Evolutionary conservation across 371 early-diverging fungal genomes (phyloP).

Genomic region (Batkoa obscura): DNA sequence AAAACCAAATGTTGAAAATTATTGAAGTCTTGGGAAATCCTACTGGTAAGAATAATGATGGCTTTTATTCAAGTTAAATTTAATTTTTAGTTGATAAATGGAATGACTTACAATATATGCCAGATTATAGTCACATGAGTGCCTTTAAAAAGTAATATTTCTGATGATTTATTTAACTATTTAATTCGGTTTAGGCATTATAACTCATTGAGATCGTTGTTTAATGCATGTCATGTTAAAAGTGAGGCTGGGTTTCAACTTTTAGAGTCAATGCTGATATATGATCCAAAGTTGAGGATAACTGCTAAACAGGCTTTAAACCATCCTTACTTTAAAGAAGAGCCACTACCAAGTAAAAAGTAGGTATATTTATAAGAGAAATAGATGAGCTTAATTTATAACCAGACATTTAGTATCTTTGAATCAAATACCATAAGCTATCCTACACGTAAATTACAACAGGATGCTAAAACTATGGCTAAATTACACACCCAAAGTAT

Average conservation of each 20-base stretch:
- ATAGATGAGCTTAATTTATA: too few species aligned
- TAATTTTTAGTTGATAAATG: slow-evolving; percentile 43
- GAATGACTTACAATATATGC: slow-evolving; percentile 51
- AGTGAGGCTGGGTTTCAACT: slow-evolving; percentile 51
- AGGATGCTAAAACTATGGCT: too few species aligned
- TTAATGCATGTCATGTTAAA: slow-evolving; percentile 21
- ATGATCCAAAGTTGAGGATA: slow-evolving; percentile 77
- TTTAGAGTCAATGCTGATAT: slow-evolving; percentile 67
- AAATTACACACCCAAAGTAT: too few species aligned
- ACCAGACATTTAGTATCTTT: too few species aligned
- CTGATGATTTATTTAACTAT: background rate
- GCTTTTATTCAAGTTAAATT: background rate
- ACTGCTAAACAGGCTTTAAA: slow-evolving; percentile 72
- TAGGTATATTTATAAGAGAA: slow-evolving; percentile 15
- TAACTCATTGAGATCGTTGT: slow-evolving; percentile 22
- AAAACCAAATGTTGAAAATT: slow-evolving; percentile 72
- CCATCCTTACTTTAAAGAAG: slow-evolving; percentile 81
- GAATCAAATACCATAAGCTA: too few species aligned
- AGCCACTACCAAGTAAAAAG: slow-evolving; percentile 62
- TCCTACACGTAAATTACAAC: too few species aligned
- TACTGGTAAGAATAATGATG: slow-evolving; percentile 29
- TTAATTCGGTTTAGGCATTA: slow-evolving; percentile 15
- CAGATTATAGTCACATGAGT: slow-evolving; percentile 38
- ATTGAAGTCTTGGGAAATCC: slow-evolving; percentile 80
- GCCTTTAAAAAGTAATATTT: slow-evolving; percentile 30